Evolutionary conservation across 1,139 yeast species (phyloP), one percentile per base, ranked within the genome.

Genomic region (Geotrichum candidum): DNA sequence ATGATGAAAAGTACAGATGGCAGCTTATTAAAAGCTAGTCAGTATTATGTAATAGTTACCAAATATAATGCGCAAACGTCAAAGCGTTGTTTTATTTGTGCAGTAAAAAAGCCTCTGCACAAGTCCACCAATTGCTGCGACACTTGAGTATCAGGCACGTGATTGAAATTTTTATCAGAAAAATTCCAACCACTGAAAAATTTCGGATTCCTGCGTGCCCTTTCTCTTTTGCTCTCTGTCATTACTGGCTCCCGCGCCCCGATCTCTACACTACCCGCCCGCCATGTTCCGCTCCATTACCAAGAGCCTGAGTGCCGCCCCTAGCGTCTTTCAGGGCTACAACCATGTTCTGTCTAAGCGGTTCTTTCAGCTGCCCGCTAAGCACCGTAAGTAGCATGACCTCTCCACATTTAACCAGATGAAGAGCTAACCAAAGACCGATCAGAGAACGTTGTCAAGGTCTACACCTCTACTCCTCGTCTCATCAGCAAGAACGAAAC

Each of bases 401-500:
- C 10, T 27, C 10, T 27, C n/a, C 35, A n/a, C 13, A 7, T 46
- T 38, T 35, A 29, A 27, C 35, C 13, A n/a, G 10, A n/a, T 4
- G 27, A 1, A 10, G 27, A 35, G 25, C 59, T 54, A 55, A 54
- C 55, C 18, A 2, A 41, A n/a, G 31, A 23, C 33, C n/a, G 38
- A 50, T 2, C 31, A 59, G 62, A 59, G 41, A 74, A 74, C 57
- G 73, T 70, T n/a, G 69, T 74, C 45, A 68, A 70, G 33, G 77
- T 74, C 27, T 74, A 72, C 65, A 63, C 65, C 60, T 67, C 71
- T 38, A 70, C 75, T 5, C 73, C 74, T 18, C 65, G 76, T 54
- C 68, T 68, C 51, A 64, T 74, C 23, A 53, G 25, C n/a, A 55
- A 56, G 22, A 54, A 45, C 18, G 59, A 59, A 31, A 51, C 51